A percentile compares a stretch with the other conserved stretches of the same genome.
Evolutionary conservation across 2,329 filamentous ascomycete genomes (phyloP).

Genomic region (Xylariales sp.): DNA sequence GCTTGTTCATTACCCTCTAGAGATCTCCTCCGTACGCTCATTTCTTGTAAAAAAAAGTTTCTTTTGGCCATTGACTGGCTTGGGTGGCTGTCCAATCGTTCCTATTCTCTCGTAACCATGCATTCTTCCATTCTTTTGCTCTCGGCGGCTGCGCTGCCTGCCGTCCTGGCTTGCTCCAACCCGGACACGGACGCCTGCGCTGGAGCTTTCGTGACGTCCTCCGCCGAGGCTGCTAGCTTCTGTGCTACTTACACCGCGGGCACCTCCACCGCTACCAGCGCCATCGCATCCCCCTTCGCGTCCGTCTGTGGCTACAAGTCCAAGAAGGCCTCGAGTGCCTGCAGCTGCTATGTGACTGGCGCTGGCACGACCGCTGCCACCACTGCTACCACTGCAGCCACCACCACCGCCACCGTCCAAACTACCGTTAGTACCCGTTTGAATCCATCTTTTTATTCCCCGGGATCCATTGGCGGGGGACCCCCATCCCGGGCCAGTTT

Average conservation of each 20-base stretch:
- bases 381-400: background rate
- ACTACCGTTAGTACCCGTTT: no score
- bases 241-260: slow-evolving; percentile 3
- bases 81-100: no score
- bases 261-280: slow-evolving; percentile 1
- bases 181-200: slow-evolving; percentile 2
- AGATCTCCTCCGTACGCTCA: no score
- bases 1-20: no score
- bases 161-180: slow-evolving; percentile 2
- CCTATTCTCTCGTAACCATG: slow-evolving; percentile 3
- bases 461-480: no score
- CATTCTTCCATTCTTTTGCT: slow-evolving; percentile 5
- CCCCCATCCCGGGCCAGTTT: no score
- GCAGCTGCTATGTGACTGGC: slow-evolving; percentile 4
- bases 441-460: no score
- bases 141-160: background rate
- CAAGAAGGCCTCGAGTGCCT: slow-evolving; percentile 5
- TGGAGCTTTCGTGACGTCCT: slow-evolving; percentile 2
- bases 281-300: background rate
- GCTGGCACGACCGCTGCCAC: background rate
- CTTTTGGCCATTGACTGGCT: no score
- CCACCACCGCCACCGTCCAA: background rate
- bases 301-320: slow-evolving; percentile 4
- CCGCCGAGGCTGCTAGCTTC: slow-evolving; percentile 1
- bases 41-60: no score